Evolutionary conservation across 805 yeast species (phyloP).

Genomic region (Saturnispora hagleri): DNA sequence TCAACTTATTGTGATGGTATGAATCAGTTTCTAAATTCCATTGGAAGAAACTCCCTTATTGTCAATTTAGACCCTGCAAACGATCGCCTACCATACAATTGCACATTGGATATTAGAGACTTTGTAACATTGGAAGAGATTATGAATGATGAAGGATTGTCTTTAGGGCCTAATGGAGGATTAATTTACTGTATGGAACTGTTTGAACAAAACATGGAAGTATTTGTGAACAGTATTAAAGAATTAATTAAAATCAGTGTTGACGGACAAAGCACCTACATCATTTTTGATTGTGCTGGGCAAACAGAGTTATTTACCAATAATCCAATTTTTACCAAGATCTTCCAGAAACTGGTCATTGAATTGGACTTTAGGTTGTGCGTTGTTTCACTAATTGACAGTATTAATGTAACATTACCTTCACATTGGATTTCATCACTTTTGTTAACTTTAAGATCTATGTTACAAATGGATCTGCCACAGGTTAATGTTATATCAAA

Average conservation of each 20-base stretch:
- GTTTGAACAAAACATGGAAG: constrained; percentile 47
- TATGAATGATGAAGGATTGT: constrained; percentile 42
- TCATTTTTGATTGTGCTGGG: constrained; percentile 89
- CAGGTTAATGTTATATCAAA: constrained; percentile 89
- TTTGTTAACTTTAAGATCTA: constrained; percentile 73
- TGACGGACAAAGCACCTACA: constrained; percentile 45
- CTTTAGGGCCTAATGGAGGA: constrained; percentile 72
- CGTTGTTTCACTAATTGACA: constrained; percentile 81
- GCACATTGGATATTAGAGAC: constrained; percentile 49
- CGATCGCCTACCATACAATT: constrained; percentile 44
- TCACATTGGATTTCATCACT: constrained; percentile 81
- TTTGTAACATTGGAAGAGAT: constrained; percentile 48
- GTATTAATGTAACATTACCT: constrained; percentile 73
- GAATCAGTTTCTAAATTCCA: constrained; percentile 85
- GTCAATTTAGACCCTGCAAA: constrained; percentile 85
- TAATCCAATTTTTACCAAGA: constrained; percentile 60
- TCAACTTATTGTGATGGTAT: constrained; percentile 92
- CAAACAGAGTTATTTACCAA: constrained; percentile 94
- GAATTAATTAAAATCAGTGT: constrained; percentile 36
- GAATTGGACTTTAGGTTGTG: constrained; percentile 63
- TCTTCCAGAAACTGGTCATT: constrained; percentile 57
- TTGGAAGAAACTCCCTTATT: constrained; percentile 81
- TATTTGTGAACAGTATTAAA: constrained; percentile 47
- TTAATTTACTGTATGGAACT: constrained; percentile 77
- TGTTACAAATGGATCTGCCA: constrained; percentile 89